Percentiles rank a stretch among this genome's conserved stretches.
Conservation (phyloP, 768 basidiomycete species). For the Termitomyces sp. region DNA sequence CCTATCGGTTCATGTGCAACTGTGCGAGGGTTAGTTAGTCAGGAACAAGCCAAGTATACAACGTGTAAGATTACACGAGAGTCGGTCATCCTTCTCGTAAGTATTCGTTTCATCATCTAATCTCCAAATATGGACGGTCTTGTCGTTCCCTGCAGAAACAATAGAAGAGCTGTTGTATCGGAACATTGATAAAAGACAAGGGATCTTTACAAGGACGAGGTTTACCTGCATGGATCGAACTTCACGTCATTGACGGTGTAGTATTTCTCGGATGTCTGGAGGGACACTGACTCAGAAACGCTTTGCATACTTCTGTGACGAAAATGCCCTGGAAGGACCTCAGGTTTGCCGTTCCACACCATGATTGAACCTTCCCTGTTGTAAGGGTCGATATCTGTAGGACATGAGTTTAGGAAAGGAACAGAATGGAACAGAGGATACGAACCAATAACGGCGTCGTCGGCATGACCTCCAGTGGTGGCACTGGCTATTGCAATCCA, state of each 20-base stretch:
- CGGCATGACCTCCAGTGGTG: conserved; percentile 39
- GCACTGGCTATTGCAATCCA: conserved; percentile 41
- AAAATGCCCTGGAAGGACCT: conserved; percentile 18
- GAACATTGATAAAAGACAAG: background rate
- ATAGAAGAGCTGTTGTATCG: conserved; percentile 31
- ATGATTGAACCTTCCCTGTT: conserved; percentile 45
- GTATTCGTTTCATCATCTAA: conserved; percentile 17
- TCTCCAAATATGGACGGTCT: conserved; percentile 37
- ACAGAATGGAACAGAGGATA: background rate
- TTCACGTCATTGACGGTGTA: conserved; percentile 54
- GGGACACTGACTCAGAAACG: background rate
- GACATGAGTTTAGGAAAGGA: background rate
- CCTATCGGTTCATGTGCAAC: conserved; percentile 32
- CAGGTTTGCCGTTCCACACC: conserved; percentile 26
- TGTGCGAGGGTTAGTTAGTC: conserved; percentile 2
- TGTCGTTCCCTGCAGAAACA: conserved; percentile 46
- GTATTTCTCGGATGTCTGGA: conserved; percentile 33
- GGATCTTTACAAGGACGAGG: background rate
- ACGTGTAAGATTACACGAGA: background rate
- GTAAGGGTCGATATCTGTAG: conserved; percentile 33
- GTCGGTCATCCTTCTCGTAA: conserved; percentile 1
- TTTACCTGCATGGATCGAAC: conserved; percentile 46
- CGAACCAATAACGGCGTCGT: conserved; percentile 23
- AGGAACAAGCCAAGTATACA: background rate
- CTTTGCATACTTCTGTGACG: background rate